phyloP scores from a whole-genome alignment of 2,329 filamentous ascomycete species.

The Colletotrichum viniferum region DNA sequence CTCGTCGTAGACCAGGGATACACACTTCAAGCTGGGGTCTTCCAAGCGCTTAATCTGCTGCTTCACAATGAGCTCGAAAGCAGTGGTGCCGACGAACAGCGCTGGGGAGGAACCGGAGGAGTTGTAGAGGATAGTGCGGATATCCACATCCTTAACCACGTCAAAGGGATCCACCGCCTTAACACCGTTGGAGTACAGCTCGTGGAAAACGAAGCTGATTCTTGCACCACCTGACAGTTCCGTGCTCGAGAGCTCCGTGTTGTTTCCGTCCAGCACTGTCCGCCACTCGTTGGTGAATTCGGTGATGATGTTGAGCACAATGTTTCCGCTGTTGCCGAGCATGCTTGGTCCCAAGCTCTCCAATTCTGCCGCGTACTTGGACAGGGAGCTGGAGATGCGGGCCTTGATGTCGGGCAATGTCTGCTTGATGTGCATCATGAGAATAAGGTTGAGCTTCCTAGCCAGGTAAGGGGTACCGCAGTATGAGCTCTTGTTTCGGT shows the following conservation, averaged over 20 bases:
- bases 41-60: slow-evolving; percentile 97
- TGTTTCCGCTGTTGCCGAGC: slow-evolving; percentile 94
- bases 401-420: slow-evolving; percentile 98
- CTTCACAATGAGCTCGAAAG: slow-evolving; percentile 99
- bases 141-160: slow-evolving; percentile 95
- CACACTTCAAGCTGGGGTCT: slow-evolving; percentile 96
- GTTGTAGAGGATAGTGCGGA: slow-evolving; percentile 96
- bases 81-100: slow-evolving; percentile 94
- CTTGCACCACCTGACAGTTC: slow-evolving; percentile 95
- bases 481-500: slow-evolving; percentile 97
- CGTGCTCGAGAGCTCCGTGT: slow-evolving; percentile 90
- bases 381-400: slow-evolving; percentile 89
- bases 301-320: slow-evolving; percentile 97
- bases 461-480: slow-evolving; percentile 97
- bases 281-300: slow-evolving; percentile 98
- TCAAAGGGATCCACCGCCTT: slow-evolving; percentile 99
- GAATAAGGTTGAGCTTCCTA: slow-evolving; percentile 94
- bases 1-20: slow-evolving; percentile 96
- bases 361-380: slow-evolving; percentile 88
- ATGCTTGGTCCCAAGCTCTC: slow-evolving; percentile 87
- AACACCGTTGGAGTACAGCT: slow-evolving; percentile 95
- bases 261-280: slow-evolving; percentile 94
- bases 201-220: slow-evolving; percentile 99
- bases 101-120: slow-evolving; percentile 98
- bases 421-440: slow-evolving; percentile 99